phyloP scores from a whole-genome alignment of 139 green algal species.

The Astrephomene gubernaculifera region DNA sequence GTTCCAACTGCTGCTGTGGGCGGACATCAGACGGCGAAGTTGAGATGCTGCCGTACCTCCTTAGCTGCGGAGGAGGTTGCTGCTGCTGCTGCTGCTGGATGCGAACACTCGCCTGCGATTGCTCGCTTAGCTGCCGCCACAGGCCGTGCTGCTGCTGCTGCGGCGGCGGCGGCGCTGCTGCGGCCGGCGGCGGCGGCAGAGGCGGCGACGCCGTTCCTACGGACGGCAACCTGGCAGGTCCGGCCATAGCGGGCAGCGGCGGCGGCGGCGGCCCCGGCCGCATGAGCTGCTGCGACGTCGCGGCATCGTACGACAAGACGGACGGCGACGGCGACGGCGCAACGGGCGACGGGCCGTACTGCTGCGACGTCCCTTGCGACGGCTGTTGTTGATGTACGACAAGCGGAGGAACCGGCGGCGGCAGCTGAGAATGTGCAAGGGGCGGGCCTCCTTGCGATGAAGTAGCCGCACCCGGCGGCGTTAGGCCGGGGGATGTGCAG shows the following conservation, averaged over 20 bases:
- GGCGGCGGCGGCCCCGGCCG: constrained; percentile 18
- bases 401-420: neutral
- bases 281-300: constrained; percentile 16
- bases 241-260: neutral
- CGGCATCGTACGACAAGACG: neutral
- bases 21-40: neutral
- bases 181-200: neutral
- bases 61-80: neutral
- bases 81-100: neutral
- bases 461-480: too few species aligned
- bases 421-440: neutral
- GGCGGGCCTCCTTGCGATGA: neutral
- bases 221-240: neutral
- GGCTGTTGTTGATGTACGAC: neutral
- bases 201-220: neutral
- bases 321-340: constrained; percentile 1
- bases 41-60: neutral
- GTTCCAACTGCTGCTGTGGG: neutral
- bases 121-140: too few species aligned
- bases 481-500: neutral
- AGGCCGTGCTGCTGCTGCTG: constrained; percentile 11
- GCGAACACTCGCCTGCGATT: too few species aligned
- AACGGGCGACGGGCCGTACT: neutral
- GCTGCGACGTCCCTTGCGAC: neutral
- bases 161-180: neutral